Evolutionary conservation across 139 green algal genomes (phyloP).

Genomic region (Auxenochlorella pyrenoidosa): DNA sequence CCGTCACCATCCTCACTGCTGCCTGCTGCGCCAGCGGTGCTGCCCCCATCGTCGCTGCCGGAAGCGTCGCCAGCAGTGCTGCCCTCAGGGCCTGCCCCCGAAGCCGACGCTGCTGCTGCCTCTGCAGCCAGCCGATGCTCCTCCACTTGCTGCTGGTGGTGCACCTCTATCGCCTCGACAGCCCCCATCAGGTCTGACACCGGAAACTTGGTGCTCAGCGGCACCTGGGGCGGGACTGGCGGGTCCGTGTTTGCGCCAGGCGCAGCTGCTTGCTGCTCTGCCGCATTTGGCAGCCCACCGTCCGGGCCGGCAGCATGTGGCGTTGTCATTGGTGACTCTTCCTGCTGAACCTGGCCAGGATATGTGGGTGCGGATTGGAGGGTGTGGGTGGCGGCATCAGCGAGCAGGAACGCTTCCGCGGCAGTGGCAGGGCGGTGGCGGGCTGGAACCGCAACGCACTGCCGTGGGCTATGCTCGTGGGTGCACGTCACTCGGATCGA

Average conservation of each 20-base stretch:
- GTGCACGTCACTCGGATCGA: too few species aligned
- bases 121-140: neutral
- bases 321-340: neutral
- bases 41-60: neutral
- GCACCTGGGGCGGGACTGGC: neutral
- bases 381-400: neutral
- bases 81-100: neutral
- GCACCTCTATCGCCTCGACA: slow-evolving; percentile 8
- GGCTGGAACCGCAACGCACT: too few species aligned
- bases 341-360: too few species aligned
- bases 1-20: neutral
- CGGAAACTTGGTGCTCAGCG: neutral
- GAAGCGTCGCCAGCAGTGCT: neutral
- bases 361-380: neutral
- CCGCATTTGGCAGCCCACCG: too few species aligned
- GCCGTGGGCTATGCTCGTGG: too few species aligned
- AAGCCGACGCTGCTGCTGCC: neutral
- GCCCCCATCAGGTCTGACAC: slow-evolving; percentile 11
- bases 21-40: neutral
- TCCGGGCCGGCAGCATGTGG: too few species aligned
- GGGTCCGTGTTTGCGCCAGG: neutral
- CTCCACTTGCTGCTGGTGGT: slow-evolving; percentile 6
- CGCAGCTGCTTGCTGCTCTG: neutral
- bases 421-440: too few species aligned
- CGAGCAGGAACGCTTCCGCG: too few species aligned